Conservation (phyloP, 257 asterid species). For the Marsdenia floribunda region DNA sequence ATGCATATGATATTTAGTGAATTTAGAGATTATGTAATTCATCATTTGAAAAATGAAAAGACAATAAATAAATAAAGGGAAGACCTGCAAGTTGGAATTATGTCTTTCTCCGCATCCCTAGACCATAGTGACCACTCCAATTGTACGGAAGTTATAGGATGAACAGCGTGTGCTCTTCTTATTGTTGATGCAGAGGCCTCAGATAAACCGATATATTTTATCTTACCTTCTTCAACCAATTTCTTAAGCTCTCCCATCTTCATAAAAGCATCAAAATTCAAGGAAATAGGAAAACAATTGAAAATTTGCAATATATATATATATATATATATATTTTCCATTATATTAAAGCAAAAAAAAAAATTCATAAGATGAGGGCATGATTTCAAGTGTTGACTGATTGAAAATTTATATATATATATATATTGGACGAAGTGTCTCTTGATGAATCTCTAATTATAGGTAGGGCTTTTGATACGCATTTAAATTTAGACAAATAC, state of each 20-base stretch:
- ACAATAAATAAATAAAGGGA: neutral
- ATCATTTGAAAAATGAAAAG: neutral
- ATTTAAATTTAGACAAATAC: no score
- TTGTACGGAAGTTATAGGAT: slow-evolving; percentile 35
- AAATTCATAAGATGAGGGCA: no score
- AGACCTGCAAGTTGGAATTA: slow-evolving; percentile 48
- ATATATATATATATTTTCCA: no score
- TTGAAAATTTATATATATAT: no score
- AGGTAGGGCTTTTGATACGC: no score
- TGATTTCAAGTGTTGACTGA: no score
- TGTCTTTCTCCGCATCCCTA: slow-evolving; percentile 32
- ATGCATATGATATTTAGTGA: neutral
- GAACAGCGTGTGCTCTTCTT: slow-evolving; percentile 34
- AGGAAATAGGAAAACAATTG: no score
- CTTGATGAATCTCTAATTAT: no score
- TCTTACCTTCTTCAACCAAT: slow-evolving; percentile 25
- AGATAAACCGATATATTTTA: slow-evolving; percentile 24
- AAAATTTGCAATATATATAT: no score
- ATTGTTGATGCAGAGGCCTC: slow-evolving; percentile 36
- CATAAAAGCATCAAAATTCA: neutral
- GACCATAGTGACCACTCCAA: slow-evolving; percentile 33
- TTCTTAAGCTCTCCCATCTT: slow-evolving; percentile 28
- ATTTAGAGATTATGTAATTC: neutral
- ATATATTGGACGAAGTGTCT: no score
- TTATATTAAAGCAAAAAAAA: no score